Evolutionary conservation across 2,329 filamentous ascomycete species (phyloP).

Genomic region (Fusarium phyllophilum): DNA sequence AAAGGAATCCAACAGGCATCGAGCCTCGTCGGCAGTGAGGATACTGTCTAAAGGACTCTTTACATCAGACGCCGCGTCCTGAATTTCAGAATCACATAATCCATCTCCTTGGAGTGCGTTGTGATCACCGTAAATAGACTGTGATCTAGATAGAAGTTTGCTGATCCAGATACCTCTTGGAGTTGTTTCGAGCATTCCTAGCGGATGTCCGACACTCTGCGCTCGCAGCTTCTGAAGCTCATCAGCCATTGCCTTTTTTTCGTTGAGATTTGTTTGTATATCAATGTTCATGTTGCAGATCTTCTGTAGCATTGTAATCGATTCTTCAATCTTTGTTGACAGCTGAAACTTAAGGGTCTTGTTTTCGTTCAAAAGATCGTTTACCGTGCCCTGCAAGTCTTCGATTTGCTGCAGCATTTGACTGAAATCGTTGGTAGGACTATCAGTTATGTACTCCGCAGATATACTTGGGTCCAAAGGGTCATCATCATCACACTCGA

Average conservation of each 20-base stretch:
- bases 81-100: too few relatives aligned
- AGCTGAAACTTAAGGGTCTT: not conserved
- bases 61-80: not conserved
- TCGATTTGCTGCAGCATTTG: not conserved
- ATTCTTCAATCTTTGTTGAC: not conserved
- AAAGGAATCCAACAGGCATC: not conserved
- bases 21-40: not conserved
- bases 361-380: not conserved
- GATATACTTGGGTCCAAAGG: not conserved
- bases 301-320: not conserved
- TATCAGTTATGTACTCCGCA: too few relatives aligned
- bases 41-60: not conserved
- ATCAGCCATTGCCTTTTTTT: not conserved
- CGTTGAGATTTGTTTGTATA: not conserved
- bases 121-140: rapidly evolving
- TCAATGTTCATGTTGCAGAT: not conserved
- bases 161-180: not conserved
- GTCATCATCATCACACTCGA: not conserved
- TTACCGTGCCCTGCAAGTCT: not conserved
- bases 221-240: not conserved
- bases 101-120: too few relatives aligned
- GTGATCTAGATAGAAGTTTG: not conserved
- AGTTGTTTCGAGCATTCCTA: not conserved
- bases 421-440: not conserved
- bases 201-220: not conserved